Evolutionary conservation across 805 yeast genomes (phyloP), one percentile per base, ranked within the genome.

Genomic region (Yamadazyma philogaea): DNA sequence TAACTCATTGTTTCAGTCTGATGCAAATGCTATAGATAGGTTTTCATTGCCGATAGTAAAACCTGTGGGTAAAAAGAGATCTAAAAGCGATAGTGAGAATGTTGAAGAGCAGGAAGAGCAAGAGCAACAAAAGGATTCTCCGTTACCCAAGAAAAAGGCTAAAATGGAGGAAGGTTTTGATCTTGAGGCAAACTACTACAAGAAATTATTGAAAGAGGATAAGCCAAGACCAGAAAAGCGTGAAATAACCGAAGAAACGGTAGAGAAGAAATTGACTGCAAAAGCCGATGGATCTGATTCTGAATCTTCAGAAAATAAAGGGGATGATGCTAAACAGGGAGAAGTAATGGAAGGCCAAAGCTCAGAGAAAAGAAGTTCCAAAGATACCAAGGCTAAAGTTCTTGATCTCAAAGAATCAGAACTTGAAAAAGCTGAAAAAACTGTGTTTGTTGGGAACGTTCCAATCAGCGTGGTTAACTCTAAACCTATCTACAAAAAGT

Each of bases 391-490:
- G 2, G 83, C 85, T 30, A 74, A 72, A 49, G 62, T 67, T 3
- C 54, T 81, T 35, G 84, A 84, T 63, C 62, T 83, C 46, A 82
- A 82, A 57, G 82, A 80, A 48, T 66, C 66, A n/a, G 96, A 88
- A 59, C 68, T 85, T 37, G 86, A 78, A 52, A 86, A 87, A 61
- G 95, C 96, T 5, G 87, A 84, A 50, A 75, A 83, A 52, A 88
- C 96, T 0, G 70, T 91, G 0, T 93, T 93, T 56, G 82, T 93
- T 7, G 98, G 97, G 34, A 93, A 93, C 60, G 77, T 91, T 11
- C 78, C 86, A 26, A 65, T 80, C 30, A 56, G 67, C 1, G 88
- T 82, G 7, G 78, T 89, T 49, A 74, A 84, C 1, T 75, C 79
- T 37, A 87, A 87, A 59, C 61, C 69, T 30, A 62, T 69, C 10